A percentile compares a stretch with the other conserved stretches of the same genome.
phyloP scores from a whole-genome alignment of 2,329 filamentous ascomycete species.

The Arthrobotrys pseudoclavata region DNA sequence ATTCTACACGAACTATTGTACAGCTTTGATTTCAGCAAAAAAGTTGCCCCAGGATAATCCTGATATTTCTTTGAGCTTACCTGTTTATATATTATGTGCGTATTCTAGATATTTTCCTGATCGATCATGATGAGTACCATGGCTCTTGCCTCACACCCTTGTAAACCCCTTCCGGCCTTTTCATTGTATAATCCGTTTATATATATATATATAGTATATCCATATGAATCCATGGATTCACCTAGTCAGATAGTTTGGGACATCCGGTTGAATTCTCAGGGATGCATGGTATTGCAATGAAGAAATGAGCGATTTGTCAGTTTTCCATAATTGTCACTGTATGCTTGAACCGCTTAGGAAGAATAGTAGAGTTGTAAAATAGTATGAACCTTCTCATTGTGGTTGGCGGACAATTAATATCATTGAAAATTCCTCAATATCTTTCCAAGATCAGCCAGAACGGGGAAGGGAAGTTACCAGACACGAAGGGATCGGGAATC shows the following conservation, averaged over 20 bases:
- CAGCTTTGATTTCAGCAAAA: background rate
- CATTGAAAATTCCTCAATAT: too few relatives aligned
- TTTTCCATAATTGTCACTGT: background rate
- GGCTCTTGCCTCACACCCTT: background rate
- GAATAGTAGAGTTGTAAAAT: background rate
- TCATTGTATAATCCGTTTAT: constrained; percentile 5
- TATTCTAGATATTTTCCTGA: constrained; percentile 9
- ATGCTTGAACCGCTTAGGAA: too few relatives aligned
- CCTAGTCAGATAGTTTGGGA: background rate
- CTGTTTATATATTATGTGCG: background rate
- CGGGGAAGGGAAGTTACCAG: background rate
- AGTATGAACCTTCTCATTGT: background rate
- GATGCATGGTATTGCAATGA: background rate
- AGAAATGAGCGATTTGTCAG: constrained; percentile 13
- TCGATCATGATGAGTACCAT: background rate
- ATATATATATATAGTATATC: constrained; percentile 16
- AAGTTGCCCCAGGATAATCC: background rate
- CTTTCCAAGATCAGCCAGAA: too few relatives aligned
- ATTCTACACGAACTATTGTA: background rate
- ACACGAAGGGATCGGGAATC: constrained; percentile 23
- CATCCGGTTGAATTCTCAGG: background rate
- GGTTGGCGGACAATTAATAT: constrained; percentile 7
- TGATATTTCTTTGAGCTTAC: background rate
- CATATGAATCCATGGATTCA: constrained; percentile 1
- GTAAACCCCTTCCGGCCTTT: background rate